Evolutionary conservation across 83 land plant genomes (phyloP), one percentile per base, ranked within the genome.

Genomic region (Thuja plicata): DNA sequence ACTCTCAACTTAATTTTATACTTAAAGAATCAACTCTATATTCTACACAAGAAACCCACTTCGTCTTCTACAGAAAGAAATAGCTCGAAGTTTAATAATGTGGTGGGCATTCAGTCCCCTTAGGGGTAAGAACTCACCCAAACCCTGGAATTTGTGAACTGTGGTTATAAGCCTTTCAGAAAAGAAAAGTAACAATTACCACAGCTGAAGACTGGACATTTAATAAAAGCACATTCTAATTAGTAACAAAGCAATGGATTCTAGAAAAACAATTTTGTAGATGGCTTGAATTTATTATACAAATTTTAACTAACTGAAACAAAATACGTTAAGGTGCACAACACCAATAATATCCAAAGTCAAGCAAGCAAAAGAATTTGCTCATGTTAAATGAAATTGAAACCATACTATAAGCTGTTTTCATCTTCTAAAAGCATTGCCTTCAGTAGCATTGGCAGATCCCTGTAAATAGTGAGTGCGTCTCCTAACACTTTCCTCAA

Each of bases 401-500:
- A 27, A 76, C 34, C 38, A 27, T 35, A 48, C 57, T 0, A 13
- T 46, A 41, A 27, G 85, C 54, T 81, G 5, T 0, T 84, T 84
- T 94, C 88, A 97, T 73, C 97, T 89, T 83, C 99, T 62, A 87
- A 97, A 97, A 57, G 99, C 97, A 92, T 95, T 95, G 54, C 90
- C 90, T 79, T 94, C 95, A 55, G 70, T 57, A 54, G 92, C 93
- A 34, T 86, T 93, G 62, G 93, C 89, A 48, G 92, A 87, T 16
- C 97, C 94, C 87, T 97, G 96, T 46, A 85, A 87, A 90, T 94
- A 97, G 88, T 95, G 92, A 34, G 98, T 73, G 27, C 98, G 92
- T 77, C 99, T 94, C 24, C 97, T 93, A 12, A 97, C 95, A 90
- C 99, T 96, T 88, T 98, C 97, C 89, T 95, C 99, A 8, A 98